Evolutionary conservation across 805 yeast genomes (phyloP), one percentile per base, ranked within the genome.

Genomic region (Sporopachydermia lactativora): DNA sequence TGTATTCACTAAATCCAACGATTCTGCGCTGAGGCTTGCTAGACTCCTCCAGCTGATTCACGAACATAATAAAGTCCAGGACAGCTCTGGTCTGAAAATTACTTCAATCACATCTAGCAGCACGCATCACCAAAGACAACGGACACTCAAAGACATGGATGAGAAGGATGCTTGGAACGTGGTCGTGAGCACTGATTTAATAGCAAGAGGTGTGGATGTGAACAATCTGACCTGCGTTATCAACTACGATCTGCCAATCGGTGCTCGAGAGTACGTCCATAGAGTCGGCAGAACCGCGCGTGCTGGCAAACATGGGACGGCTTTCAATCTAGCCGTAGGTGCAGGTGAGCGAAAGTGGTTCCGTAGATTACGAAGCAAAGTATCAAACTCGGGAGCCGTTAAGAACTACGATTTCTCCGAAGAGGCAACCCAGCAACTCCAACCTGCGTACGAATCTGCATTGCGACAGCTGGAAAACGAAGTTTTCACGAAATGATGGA

Each of bases 251-350:
- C 58, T 86, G 41, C 98, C 99, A 16, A 68, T 74, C 17, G 81
- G 95, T 1, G 70, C 88, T 1, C 77, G 94, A 47, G 97, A 92
- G 50, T 92, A 92, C 49, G 85, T 92, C 18, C 99, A 92, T 60
- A 72, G 99, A 52, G 85, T 86, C 34, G 99, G 99, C 35, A 77
- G 99, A 64, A 88, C 97, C 0, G 96, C 97, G 2, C 75, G 99
- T 61, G 99, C 98, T 2, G 78, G 81, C 40, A 72, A 76, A 28
- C 40, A 48, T 1, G 99, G 99, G 54, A 61, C 64, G 31, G 95
- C 95, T 0, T 71, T 77, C 54, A 81, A 75, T 38, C 56, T 89
- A 17, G 65, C 77, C n/a, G 66, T 75, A 43, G 94, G 95, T 18
- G 74, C 73, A 41, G 88, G 86, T 41, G 97, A 92, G 50, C 66